Conservation (phyloP, 345 rosid genomes). For the rapeseed (Brassica napus) region DNA sequence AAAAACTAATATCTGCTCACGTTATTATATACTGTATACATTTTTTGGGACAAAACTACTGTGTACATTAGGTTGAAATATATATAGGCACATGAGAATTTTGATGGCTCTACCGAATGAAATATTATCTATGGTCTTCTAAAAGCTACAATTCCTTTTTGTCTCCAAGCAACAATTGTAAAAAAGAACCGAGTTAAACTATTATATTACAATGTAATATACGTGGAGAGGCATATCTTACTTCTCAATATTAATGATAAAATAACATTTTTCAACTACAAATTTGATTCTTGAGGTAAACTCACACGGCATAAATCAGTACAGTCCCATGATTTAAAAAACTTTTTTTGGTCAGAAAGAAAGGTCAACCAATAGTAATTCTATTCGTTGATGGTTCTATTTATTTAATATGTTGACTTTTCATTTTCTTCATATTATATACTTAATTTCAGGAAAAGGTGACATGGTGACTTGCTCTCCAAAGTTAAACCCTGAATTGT, state of each 20-base stretch:
- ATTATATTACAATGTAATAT: background rate
- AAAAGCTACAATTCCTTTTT: background rate
- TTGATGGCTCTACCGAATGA: background rate
- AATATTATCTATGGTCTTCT: background rate
- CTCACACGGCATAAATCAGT: slow-evolving; percentile 13
- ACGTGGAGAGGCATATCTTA: background rate
- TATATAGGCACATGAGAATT: background rate
- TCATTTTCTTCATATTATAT: background rate
- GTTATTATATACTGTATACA: background rate
- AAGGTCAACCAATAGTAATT: slow-evolving; percentile 4
- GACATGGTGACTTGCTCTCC: slow-evolving; percentile 62
- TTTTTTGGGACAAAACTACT: background rate
- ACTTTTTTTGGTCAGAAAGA: slow-evolving; percentile 17
- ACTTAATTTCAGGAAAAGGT: slow-evolving; percentile 56
- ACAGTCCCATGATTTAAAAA: background rate
- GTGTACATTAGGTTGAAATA: background rate
- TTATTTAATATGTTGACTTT: slow-evolving; percentile 7
- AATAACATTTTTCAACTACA: background rate
- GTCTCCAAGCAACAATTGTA: slow-evolving; percentile 19
- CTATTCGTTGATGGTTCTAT: background rate
- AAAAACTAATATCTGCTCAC: no score
- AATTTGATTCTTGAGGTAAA: slow-evolving; percentile 20
- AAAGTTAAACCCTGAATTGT: slow-evolving; percentile 54
- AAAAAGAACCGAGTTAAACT: background rate
- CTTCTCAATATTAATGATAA: background rate